phyloP scores from a whole-genome alignment of 2,329 filamentous ascomycete species.

The Ambrosiella cleistominuta region DNA sequence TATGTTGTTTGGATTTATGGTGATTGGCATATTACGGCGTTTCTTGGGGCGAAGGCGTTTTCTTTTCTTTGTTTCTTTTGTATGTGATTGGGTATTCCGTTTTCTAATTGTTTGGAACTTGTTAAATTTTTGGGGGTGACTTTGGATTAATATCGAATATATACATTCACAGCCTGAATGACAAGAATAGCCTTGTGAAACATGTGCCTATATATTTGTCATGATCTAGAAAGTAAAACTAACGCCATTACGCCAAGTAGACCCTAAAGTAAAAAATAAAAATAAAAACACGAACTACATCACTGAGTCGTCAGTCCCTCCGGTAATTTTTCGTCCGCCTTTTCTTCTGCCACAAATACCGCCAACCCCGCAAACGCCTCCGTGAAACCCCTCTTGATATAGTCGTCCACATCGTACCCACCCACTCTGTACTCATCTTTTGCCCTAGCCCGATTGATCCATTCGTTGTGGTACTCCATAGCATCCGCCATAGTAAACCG shows the following conservation, averaged over 20 bases:
- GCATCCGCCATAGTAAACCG: constrained; percentile 43
- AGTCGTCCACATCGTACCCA: constrained; percentile 70
- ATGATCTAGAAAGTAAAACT: too few relatives aligned
- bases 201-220: too few relatives aligned
- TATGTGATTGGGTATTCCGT: not conserved
- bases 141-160: too few relatives aligned
- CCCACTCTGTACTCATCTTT: constrained; percentile 54
- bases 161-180: too few relatives aligned
- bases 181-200: too few relatives aligned
- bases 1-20: not conserved
- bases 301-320: not conserved
- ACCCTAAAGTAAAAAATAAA: too few relatives aligned
- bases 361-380: constrained; percentile 83
- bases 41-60: constrained; percentile 9
- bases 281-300: not conserved
- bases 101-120: too few relatives aligned
- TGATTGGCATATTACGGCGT: not conserved
- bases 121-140: too few relatives aligned
- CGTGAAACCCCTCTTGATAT: constrained; percentile 61
- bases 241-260: too few relatives aligned
- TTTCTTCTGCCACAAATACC: constrained; percentile 72
- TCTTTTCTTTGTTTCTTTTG: constrained; percentile 6
- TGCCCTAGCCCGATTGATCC: constrained; percentile 48
- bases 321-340: constrained; percentile 15
- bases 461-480: constrained; percentile 56